Percentiles rank a stretch among this genome's conserved stretches.
Conservation (phyloP, 2,329 filamentous ascomycete species). For the Chrysosporium keratinophilum region DNA sequence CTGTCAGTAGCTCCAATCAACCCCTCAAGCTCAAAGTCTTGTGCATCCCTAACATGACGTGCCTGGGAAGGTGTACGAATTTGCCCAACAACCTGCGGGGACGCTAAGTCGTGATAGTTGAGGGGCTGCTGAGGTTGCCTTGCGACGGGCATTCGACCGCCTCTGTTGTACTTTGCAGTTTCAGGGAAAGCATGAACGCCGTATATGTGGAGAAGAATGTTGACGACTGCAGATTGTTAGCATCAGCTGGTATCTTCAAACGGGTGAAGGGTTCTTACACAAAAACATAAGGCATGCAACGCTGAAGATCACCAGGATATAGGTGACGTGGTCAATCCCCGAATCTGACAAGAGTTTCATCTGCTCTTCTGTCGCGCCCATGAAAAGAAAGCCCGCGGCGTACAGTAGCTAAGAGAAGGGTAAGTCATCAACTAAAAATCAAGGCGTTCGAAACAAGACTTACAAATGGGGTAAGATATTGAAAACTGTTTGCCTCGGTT, state of each 20-base stretch:
- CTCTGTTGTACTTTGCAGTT: conserved; percentile 19
- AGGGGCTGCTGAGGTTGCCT: conserved; percentile 5
- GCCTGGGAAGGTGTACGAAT: conserved; percentile 29
- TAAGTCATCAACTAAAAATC: conserved; percentile 2
- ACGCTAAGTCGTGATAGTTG: conserved; percentile 6
- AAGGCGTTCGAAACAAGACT: conserved; percentile 32
- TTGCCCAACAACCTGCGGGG: conserved; percentile 35
- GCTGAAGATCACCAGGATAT: conserved; percentile 84
- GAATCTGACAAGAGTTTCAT: conserved; percentile 67
- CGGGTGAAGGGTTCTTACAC: conserved; percentile 41
- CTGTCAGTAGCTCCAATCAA: conserved; percentile 42
- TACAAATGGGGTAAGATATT: conserved; percentile 60
- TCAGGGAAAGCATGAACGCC: conserved; percentile 50
- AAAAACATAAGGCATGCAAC: conserved; percentile 84
- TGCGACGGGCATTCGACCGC: not conserved
- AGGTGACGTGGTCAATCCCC: conserved; percentile 77
- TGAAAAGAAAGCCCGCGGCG: conserved; percentile 89
- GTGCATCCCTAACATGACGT: conserved; percentile 61
- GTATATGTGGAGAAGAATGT: conserved; percentile 77
- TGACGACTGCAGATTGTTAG: conserved; percentile 47
- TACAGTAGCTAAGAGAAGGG: conserved; percentile 58
- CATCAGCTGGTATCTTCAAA: not conserved
- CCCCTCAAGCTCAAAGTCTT: conserved; percentile 88
- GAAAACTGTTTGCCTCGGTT: conserved; percentile 60
- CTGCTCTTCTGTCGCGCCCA: conserved; percentile 95